A percentile compares a stretch with the other conserved stretches of the same genome.
These are phyloP conservation scores for Penicillium sp. DNA, from an alignment of 2,329 filamentous ascomycete genomes.

Conservation along the genomic window DNA sequence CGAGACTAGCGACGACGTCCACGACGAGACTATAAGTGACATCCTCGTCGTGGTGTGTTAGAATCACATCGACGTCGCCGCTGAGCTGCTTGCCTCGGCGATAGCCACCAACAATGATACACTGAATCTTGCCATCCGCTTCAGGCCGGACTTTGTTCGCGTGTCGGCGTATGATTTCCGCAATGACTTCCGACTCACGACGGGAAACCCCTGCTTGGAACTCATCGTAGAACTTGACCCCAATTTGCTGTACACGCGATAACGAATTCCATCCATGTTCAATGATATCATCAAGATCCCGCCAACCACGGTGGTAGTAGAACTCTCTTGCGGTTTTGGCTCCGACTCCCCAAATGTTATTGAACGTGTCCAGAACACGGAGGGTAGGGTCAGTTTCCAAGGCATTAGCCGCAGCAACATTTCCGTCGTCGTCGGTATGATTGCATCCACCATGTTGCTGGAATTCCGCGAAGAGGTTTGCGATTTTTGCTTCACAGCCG, in stretches of 20 bases:
- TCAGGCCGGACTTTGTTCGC: slow-evolving; percentile 65
- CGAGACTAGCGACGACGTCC: slow-evolving; percentile 71
- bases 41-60: slow-evolving; percentile 74
- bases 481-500: slow-evolving; percentile 80
- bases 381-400: slow-evolving; percentile 68
- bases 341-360: slow-evolving; percentile 90
- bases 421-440: slow-evolving; percentile 52
- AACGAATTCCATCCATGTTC: slow-evolving; percentile 78
- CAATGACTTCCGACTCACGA: slow-evolving; percentile 72
- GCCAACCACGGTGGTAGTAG: slow-evolving; percentile 75
- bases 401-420: slow-evolving; percentile 65
- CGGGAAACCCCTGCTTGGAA: slow-evolving; percentile 73
- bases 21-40: slow-evolving; percentile 72
- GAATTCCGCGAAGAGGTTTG: slow-evolving; percentile 77
- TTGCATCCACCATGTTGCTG: slow-evolving; percentile 45
- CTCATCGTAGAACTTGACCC: slow-evolving; percentile 91
- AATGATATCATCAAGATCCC: slow-evolving; percentile 81
- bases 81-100: slow-evolving; percentile 72
- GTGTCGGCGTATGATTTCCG: slow-evolving; percentile 64
- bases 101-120: slow-evolving; percentile 76
- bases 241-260: slow-evolving; percentile 85
- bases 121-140: slow-evolving; percentile 54
- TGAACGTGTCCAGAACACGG: slow-evolving; percentile 69
- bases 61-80: slow-evolving; percentile 83
- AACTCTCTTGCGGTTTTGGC: slow-evolving; percentile 80